Evolutionary conservation across 2,329 filamentous ascomycete species (phyloP).

Genomic region (Paraphaeosphaeria sporulosa): DNA sequence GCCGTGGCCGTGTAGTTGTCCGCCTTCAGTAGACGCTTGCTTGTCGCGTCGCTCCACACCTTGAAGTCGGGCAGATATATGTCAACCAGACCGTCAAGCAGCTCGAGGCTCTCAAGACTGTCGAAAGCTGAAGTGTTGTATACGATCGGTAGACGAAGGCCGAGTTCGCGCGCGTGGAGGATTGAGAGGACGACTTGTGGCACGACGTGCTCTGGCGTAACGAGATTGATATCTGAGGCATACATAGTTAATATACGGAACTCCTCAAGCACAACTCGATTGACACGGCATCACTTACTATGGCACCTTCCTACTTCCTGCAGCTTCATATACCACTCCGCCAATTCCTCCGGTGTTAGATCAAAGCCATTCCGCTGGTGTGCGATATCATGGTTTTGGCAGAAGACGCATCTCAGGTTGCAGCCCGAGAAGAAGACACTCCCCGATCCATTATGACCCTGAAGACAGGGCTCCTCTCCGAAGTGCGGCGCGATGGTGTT

Average conservation of each 20-base stretch:
- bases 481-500: conserved; percentile 88
- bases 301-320: conserved; percentile 82
- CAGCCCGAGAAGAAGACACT: conserved; percentile 83
- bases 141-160: conserved; percentile 75
- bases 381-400: conserved; percentile 67
- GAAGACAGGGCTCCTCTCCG: conserved; percentile 74
- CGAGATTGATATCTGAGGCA: conserved; percentile 74
- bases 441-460: conserved; percentile 81
- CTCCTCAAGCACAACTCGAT: not conserved
- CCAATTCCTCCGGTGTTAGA: conserved; percentile 78
- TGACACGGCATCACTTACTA: conserved; percentile 47
- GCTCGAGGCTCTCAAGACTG: conserved; percentile 72
- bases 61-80: conserved; percentile 93
- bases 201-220: conserved; percentile 87
- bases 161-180: conserved; percentile 73
- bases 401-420: conserved; percentile 71
- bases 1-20: conserved; percentile 77
- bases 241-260: not conserved
- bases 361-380: conserved; percentile 84
- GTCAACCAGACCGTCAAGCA: conserved; percentile 81
- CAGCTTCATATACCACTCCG: conserved; percentile 82
- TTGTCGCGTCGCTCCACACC: conserved; percentile 73
- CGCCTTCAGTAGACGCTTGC: conserved; percentile 77
- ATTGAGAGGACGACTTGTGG: conserved; percentile 82
- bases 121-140: conserved; percentile 89